A percentile compares a stretch with the other conserved stretches of the same genome.
phyloP scores from a whole-genome alignment of 148 eudicot genomes.

The Linanthus parryae region DNA sequence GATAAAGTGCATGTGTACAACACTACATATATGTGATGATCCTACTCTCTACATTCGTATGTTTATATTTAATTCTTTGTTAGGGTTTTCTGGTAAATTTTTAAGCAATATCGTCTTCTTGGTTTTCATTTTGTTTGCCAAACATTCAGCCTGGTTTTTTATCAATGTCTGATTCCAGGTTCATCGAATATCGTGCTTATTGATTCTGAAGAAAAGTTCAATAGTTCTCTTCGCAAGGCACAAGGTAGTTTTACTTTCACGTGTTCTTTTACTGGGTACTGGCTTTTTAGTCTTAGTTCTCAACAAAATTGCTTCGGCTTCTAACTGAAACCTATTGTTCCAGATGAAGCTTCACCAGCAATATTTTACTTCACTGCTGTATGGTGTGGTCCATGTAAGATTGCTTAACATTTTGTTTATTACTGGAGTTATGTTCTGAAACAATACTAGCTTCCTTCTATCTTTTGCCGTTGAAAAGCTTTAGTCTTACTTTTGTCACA shows the following conservation, averaged over 20 bases:
- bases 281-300: background rate
- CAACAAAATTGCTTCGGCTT: background rate
- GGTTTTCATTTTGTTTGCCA: background rate
- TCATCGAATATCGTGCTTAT: slow-evolving; percentile 56
- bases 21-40: too few relatives aligned
- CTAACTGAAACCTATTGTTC: slow-evolving; percentile 3
- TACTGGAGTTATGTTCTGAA: background rate
- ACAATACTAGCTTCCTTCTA: background rate
- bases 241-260: slow-evolving; percentile 38
- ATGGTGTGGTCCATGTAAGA: slow-evolving; percentile 99
- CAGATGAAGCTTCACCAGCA: slow-evolving; percentile 73
- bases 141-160: background rate
- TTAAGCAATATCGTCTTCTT: too few relatives aligned
- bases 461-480: background rate
- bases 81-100: too few relatives aligned
- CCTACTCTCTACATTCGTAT: too few relatives aligned
- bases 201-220: slow-evolving; percentile 69
- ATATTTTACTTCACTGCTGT: slow-evolving; percentile 89
- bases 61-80: too few relatives aligned
- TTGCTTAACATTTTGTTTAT: background rate
- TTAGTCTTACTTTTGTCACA: background rate
- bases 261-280: background rate
- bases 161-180: slow-evolving; percentile 20
- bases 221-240: slow-evolving; percentile 51
- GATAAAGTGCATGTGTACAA: too few relatives aligned